Evolutionary conservation across 2,329 filamentous ascomycete species (phyloP).

Genomic region (Ceratocystis huliohia): DNA sequence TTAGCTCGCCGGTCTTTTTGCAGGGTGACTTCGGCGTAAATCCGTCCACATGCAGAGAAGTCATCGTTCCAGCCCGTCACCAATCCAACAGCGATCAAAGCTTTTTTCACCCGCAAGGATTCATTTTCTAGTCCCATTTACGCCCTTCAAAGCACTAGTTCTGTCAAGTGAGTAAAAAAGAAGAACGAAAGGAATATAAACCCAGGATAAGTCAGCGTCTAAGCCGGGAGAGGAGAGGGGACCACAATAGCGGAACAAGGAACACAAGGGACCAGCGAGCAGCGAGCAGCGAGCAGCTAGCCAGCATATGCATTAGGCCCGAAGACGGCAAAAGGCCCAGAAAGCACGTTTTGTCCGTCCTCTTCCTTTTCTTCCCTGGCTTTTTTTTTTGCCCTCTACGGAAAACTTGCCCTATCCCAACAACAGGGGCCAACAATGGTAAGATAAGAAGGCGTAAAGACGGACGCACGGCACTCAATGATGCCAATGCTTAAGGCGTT

Average conservation of each 20-base stretch:
- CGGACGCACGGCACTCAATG: too few species aligned
- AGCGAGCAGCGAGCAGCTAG: too few species aligned
- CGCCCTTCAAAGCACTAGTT: background rate
- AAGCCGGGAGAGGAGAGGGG: background rate
- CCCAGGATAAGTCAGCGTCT: background rate
- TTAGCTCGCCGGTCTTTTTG: background rate
- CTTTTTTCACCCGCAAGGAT: slow-evolving; percentile 1
- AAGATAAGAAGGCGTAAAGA: background rate
- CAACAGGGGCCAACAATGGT: background rate
- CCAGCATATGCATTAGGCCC: background rate
- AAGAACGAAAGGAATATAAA: background rate
- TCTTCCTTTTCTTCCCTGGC: too few species aligned
- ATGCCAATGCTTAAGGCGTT: too few species aligned
- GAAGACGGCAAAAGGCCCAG: background rate
- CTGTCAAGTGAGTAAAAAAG: background rate
- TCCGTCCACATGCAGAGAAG: background rate
- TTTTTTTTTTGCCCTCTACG: background rate
- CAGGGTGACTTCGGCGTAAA: background rate
- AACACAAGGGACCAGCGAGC: background rate
- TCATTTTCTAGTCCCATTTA: background rate
- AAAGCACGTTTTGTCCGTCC: background rate
- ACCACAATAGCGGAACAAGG: background rate
- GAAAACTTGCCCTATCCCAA: background rate
- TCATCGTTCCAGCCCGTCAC: background rate
- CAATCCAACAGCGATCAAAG: slow-evolving; percentile 1